A percentile compares a stretch with the other conserved stretches of the same genome.
Evolutionary conservation across 2,329 filamentous ascomycete genomes (phyloP).

Genomic region (Colletotrichum tropicale): DNA sequence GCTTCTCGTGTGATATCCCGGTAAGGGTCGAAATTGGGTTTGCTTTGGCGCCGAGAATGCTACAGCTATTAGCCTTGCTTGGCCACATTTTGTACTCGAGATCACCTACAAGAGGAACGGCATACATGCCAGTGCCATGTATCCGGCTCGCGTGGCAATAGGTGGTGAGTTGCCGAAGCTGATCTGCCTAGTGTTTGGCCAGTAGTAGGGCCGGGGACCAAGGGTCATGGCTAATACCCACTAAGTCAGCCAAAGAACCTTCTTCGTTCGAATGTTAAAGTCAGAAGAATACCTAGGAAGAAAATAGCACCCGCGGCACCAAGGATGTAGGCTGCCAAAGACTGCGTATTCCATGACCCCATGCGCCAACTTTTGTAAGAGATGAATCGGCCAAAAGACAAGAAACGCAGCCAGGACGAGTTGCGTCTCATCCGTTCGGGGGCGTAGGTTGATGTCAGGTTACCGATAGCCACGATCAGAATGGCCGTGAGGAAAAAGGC

Average conservation of each 20-base stretch:
- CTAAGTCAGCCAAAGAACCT: neutral
- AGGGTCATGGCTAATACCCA: constrained; percentile 40
- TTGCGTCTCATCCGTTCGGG: constrained; percentile 28
- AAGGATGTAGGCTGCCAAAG: constrained; percentile 47
- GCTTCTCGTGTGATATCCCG: constrained; percentile 60
- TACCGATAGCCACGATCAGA: constrained; percentile 47
- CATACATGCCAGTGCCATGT: constrained; percentile 54
- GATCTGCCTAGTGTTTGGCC: constrained; percentile 45
- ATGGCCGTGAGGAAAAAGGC: constrained; percentile 57
- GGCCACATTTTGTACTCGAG: no score
- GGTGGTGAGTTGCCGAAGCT: constrained; percentile 56
- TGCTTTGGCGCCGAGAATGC: constrained; percentile 55
- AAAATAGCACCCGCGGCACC: constrained; percentile 44
- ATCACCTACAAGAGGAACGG: constrained; percentile 50
- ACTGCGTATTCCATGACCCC: constrained; percentile 43
- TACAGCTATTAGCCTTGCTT: constrained; percentile 1
- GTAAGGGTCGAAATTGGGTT: constrained; percentile 60
- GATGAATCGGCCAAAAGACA: constrained; percentile 13
- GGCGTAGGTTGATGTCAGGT: constrained; percentile 42
- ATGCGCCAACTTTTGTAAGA: constrained; percentile 27
- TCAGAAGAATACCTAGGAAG: constrained; percentile 37
- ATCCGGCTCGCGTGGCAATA: constrained; percentile 55
- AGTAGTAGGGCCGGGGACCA: constrained; percentile 59
- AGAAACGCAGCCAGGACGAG: neutral
- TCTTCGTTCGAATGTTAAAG: neutral